Base-by-base conservation (phyloP, 1,284 basidiomycete genomes). In the Stygiomarasmius scandens region DNA sequence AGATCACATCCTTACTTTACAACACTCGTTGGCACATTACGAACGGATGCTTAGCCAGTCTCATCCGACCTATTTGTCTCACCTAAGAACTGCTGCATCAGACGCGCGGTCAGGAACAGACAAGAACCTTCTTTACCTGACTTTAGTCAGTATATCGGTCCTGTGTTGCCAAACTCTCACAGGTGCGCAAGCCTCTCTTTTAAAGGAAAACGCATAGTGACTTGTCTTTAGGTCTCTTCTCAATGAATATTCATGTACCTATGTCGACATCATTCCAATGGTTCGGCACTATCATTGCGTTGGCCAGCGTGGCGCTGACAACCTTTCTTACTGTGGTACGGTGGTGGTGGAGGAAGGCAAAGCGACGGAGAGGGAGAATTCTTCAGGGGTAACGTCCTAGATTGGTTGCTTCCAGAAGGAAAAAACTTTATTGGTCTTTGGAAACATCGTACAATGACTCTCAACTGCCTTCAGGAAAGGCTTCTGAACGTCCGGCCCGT, bases 1-100 rank as follows among this genome's bases (percentile, higher is more conserved):
- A 94, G 94, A 98, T 74, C 96, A 98, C 71, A 95, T 98, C 62
- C 73, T 96, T 27, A 89, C 93, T 2, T 79, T 98, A 62, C 90
- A 96, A 65, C 89, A 92, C 64, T 86, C 93, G 2, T 80, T 98
- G 50, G 82, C 80, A n/a, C 90, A 96, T 70, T 93, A 92, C 73
- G 95, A 98, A 69, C 89, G 89, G 38, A 89, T 95, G 72, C 79
- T 98, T 23, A 88, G 89, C 58, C 89, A 96, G 65, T 91, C 91
- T 25, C 94, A 97, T 68, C 91, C 91, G 1, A 87, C 87, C 0
- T 97, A 96, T 71, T 76, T 96, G 12, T 84, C 88, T 5, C 87
- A 94, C 60, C 81, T 97, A 2, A 82, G 86, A 2, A 75, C 90
- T 1, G 81, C 81, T 10, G 83, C 88, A 46, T 80, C 82, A 12